These are phyloP conservation scores for Claviceps pazoutovae DNA, from an alignment of 2,329 filamentous ascomycete species.

Conservation along the genomic window DNA sequence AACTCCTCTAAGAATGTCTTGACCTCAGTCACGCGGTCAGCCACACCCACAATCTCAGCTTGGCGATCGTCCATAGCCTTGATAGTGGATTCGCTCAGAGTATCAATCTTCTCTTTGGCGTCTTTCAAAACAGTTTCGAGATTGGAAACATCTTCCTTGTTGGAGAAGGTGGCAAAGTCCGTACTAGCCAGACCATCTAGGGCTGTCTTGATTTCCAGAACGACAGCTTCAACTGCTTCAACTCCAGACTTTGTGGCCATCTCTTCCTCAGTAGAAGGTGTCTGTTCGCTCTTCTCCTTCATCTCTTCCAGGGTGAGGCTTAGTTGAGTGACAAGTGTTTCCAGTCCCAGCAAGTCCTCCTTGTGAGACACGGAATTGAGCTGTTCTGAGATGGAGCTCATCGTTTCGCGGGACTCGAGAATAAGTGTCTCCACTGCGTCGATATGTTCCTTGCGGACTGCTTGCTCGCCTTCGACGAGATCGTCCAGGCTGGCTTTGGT, in stretches of 20 bases:
- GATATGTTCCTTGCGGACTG: conserved; percentile 51
- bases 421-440: conserved; percentile 53
- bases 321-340: conserved; percentile 66
- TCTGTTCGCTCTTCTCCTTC: conserved; percentile 40
- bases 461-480: conserved; percentile 55
- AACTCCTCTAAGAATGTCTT: conserved; percentile 66
- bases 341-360: conserved; percentile 64
- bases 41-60: conserved; percentile 64
- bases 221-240: conserved; percentile 65
- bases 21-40: conserved; percentile 66
- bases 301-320: conserved; percentile 64
- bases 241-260: conserved; percentile 70
- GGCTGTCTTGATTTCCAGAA: conserved; percentile 70
- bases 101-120: conserved; percentile 52
- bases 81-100: conserved; percentile 57
- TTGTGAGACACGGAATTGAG: conserved; percentile 60
- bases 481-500: conserved; percentile 83
- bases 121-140: conserved; percentile 57
- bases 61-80: conserved; percentile 76
- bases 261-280: conserved; percentile 38
- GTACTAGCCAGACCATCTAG: conserved; percentile 61
- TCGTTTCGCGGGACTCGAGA: conserved; percentile 58
- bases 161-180: conserved; percentile 56
- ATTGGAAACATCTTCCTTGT: conserved; percentile 55
- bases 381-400: conserved; percentile 52